Conservation (phyloP, 495 filamentous ascomycete species). For the Penicillium antarcticum region DNA sequence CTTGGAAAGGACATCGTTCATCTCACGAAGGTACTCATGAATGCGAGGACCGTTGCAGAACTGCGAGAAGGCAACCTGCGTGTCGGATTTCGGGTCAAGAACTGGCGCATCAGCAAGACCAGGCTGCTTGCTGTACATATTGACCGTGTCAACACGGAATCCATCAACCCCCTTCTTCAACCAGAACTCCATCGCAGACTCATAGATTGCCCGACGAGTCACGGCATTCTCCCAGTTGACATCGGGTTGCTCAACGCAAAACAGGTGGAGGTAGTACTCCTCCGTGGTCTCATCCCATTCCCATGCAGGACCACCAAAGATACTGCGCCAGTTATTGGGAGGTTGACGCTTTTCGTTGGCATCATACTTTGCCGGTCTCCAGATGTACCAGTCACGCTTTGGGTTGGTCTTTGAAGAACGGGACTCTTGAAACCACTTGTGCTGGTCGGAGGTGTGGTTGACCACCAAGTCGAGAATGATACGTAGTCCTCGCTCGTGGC, state of each 20-base stretch:
- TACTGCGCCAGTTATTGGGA: slow-evolving; percentile 57
- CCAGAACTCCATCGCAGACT: slow-evolving; percentile 51
- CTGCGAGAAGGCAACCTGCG: slow-evolving; percentile 42
- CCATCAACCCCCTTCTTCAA: slow-evolving; percentile 49
- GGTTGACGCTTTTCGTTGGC: slow-evolving; percentile 48
- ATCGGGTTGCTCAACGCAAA: slow-evolving; percentile 50
- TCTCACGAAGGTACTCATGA: slow-evolving; percentile 50
- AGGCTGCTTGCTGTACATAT: slow-evolving; percentile 49
- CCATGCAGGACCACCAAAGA: slow-evolving; percentile 54
- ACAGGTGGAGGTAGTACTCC: slow-evolving; percentile 55
- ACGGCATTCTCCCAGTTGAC: slow-evolving; percentile 54
- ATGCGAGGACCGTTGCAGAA: slow-evolving; percentile 58
- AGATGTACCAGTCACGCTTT: slow-evolving; percentile 62
- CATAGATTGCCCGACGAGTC: slow-evolving; percentile 46
- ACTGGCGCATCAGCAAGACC: slow-evolving; percentile 43
- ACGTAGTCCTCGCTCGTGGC: slow-evolving; percentile 49
- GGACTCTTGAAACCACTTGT: slow-evolving; percentile 56
- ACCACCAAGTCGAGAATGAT: slow-evolving; percentile 57
- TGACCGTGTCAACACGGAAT: slow-evolving; percentile 57
- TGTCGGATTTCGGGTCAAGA: slow-evolving; percentile 29
- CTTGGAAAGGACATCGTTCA: slow-evolving; percentile 40
- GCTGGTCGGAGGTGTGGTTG: slow-evolving; percentile 58
- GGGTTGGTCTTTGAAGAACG: slow-evolving; percentile 40
- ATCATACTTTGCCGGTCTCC: slow-evolving; percentile 49
- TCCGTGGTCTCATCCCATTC: slow-evolving; percentile 48